Conservation (phyloP, 2,329 filamentous ascomycete species). For the Colletotrichum tropicicola region DNA sequence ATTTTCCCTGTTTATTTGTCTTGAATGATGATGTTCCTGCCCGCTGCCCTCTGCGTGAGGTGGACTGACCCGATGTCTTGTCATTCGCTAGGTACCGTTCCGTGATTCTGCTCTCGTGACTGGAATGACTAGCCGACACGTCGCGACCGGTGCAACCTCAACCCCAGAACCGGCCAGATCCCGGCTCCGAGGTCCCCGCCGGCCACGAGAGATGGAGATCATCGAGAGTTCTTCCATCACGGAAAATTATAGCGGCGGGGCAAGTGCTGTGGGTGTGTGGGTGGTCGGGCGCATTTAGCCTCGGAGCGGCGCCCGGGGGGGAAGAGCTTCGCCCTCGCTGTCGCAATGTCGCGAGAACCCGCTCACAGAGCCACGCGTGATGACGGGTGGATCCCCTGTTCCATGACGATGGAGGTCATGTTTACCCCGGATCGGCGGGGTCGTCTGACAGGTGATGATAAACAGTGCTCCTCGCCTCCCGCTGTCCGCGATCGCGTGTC, state of each 20-base stretch:
- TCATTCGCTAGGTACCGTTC: too few species aligned
- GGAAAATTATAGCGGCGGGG: slow-evolving; percentile 1
- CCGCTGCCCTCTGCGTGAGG: background rate
- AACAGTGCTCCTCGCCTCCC: background rate
- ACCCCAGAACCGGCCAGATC: background rate
- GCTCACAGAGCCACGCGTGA: background rate
- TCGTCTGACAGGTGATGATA: background rate
- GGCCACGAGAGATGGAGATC: background rate
- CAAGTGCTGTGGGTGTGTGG: background rate
- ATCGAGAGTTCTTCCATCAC: slow-evolving; percentile 10
- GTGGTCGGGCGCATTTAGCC: background rate
- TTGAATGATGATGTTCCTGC: background rate
- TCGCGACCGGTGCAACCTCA: background rate
- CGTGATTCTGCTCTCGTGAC: slow-evolving; percentile 6
- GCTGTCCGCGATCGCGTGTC: rapidly evolving
- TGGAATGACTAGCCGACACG: background rate
- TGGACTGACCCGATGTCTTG: too few species aligned
- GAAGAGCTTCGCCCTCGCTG: too few species aligned
- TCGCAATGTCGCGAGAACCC: background rate
- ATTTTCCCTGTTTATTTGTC: background rate
- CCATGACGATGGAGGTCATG: background rate
- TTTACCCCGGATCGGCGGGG: background rate
- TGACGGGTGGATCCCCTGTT: background rate
- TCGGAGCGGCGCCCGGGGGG: too few species aligned
- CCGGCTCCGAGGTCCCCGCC: slow-evolving; percentile 15